A percentile compares a stretch with the other conserved stretches of the same genome.
These are phyloP conservation scores for Boletus sp. DNA, from an alignment of 1,284 basidiomycete genomes.

Conservation along the genomic window DNA sequence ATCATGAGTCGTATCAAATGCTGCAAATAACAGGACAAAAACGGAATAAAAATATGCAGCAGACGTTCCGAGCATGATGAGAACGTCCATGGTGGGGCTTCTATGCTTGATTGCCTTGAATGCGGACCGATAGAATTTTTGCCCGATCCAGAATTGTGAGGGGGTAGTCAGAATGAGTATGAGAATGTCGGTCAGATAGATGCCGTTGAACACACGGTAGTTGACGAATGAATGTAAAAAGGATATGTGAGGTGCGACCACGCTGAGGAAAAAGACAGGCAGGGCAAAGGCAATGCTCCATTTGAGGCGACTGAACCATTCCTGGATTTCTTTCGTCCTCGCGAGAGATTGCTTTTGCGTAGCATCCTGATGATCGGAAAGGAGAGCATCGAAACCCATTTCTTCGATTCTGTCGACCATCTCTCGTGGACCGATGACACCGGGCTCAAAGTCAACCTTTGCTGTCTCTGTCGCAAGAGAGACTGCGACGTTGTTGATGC, in stretches of 20 bases:
- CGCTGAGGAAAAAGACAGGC: slow-evolving; percentile 90
- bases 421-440: slow-evolving; percentile 73
- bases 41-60: slow-evolving; percentile 92
- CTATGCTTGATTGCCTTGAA: slow-evolving; percentile 90
- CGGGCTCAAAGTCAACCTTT: slow-evolving; percentile 73
- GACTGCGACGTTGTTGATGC: slow-evolving; percentile 69
- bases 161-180: slow-evolving; percentile 84
- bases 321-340: slow-evolving; percentile 86
- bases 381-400: slow-evolving; percentile 86
- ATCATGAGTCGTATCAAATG: slow-evolving; percentile 59
- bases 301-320: slow-evolving; percentile 84
- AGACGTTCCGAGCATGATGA: slow-evolving; percentile 93
- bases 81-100: slow-evolving; percentile 94
- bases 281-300: slow-evolving; percentile 78
- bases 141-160: slow-evolving; percentile 90
- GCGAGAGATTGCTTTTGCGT: slow-evolving; percentile 90
- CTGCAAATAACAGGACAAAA: slow-evolving; percentile 63
- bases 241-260: slow-evolving; percentile 79
- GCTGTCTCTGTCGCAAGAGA: slow-evolving; percentile 73
- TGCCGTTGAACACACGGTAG: slow-evolving; percentile 51
- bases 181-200: slow-evolving; percentile 85
- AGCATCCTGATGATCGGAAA: slow-evolving; percentile 77
- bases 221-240: slow-evolving; percentile 50
- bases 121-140: slow-evolving; percentile 84
- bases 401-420: slow-evolving; percentile 86